These are phyloP conservation scores for Cladobotryum protrusum DNA, from an alignment of 2,329 filamentous ascomycete genomes.

Conservation along the genomic window DNA sequence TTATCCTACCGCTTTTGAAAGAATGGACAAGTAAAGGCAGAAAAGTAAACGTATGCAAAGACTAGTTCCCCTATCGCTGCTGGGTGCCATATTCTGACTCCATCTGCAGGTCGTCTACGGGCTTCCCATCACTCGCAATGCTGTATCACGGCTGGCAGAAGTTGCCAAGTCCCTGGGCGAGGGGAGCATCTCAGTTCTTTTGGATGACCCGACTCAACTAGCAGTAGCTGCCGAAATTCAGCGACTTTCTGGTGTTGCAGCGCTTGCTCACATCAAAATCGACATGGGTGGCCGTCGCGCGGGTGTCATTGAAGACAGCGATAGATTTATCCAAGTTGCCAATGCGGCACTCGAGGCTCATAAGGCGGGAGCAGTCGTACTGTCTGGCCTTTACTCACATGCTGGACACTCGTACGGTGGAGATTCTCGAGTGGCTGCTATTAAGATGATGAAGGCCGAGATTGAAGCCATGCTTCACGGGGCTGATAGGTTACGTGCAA, in stretches of 20 bases:
- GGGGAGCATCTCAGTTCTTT: conserved; percentile 54
- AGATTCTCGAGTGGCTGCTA: conserved; percentile 25
- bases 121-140: conserved; percentile 59
- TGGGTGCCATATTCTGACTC: not conserved
- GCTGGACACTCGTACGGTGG: conserved; percentile 63
- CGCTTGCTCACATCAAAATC: conserved; percentile 64
- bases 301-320: conserved; percentile 48
- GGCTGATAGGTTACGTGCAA: conserved; percentile 16
- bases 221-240: conserved; percentile 37
- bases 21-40: conserved; percentile 50
- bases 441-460: conserved; percentile 26
- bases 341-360: conserved; percentile 28
- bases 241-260: conserved; percentile 37
- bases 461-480: conserved; percentile 22
- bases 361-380: conserved; percentile 24
- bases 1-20: conserved; percentile 53
- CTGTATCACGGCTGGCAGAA: conserved; percentile 51
- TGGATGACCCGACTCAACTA: conserved; percentile 63
- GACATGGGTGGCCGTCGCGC: conserved; percentile 69
- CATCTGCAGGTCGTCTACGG: conserved; percentile 58
- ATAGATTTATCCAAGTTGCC: conserved; percentile 43
- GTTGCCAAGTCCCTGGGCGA: conserved; percentile 52
- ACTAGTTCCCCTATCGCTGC: not conserved
- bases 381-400: conserved; percentile 67
- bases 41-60: conserved; percentile 48